Conservation (phyloP, 306 rosid species). For the Rosa lucieae region DNA sequence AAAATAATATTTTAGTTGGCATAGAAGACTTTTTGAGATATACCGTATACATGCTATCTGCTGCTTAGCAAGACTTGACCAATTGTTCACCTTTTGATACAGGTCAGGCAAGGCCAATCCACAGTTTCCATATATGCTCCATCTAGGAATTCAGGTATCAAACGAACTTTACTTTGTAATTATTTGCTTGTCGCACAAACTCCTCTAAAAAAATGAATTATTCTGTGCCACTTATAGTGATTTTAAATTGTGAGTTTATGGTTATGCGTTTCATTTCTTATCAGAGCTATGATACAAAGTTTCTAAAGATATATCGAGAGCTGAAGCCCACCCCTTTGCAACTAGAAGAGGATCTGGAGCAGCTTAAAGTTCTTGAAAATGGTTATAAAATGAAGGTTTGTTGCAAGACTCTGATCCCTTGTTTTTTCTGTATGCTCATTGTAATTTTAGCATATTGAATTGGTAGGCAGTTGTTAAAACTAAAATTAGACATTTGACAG, state of each 20-base stretch:
- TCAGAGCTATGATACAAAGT: constrained; percentile 88
- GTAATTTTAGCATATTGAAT: neutral
- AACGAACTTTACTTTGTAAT: neutral
- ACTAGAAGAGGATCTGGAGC: constrained; percentile 96
- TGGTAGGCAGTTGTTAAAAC: neutral
- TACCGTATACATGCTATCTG: neutral
- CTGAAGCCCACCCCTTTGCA: constrained; percentile 86
- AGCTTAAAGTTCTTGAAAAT: constrained; percentile 94
- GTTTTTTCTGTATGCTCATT: neutral
- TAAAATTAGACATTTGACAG: neutral
- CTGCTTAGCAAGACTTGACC: constrained; percentile 20
- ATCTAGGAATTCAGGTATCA: constrained; percentile 76
- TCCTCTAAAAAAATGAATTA: neutral
- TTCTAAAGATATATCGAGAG: constrained; percentile 69
- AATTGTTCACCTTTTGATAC: constrained; percentile 26
- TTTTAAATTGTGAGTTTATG: constrained; percentile 19
- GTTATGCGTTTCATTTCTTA: constrained; percentile 21
- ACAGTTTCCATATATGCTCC: constrained; percentile 57
- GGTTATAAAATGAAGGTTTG: constrained; percentile 97
- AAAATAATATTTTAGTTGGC: neutral
- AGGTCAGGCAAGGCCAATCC: constrained; percentile 87
- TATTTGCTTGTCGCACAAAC: neutral
- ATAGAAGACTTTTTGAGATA: neutral
- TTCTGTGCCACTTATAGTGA: neutral
- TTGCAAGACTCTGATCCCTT: constrained; percentile 7